Conservation (phyloP, 2,329 filamentous ascomycete species). For the Neoascochyta sp. region DNA sequence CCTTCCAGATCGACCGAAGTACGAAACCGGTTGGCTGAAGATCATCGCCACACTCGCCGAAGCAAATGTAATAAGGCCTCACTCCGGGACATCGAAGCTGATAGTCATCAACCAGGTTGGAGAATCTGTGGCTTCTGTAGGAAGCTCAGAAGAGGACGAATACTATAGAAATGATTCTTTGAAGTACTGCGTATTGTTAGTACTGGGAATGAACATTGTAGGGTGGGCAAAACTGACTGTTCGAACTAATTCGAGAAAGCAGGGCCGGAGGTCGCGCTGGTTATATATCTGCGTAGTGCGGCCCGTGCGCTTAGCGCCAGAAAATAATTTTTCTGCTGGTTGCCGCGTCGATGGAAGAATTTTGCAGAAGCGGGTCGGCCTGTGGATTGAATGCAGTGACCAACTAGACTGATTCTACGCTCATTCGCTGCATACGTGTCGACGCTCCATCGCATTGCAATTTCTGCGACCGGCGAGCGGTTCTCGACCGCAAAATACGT, state of each 20-base stretch:
- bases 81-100: conserved; percentile 87
- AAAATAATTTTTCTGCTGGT: too few species aligned
- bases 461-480: too few species aligned
- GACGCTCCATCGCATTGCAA: too few species aligned
- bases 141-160: conserved; percentile 88
- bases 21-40: conserved; percentile 72
- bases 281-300: too few species aligned
- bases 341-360: too few species aligned
- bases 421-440: too few species aligned
- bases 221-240: conserved; percentile 1
- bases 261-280: background rate
- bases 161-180: conserved; percentile 78
- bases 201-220: background rate
- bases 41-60: conserved; percentile 94
- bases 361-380: too few species aligned
- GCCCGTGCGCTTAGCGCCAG: too few species aligned
- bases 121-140: conserved; percentile 86
- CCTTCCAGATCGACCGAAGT: conserved; percentile 72
- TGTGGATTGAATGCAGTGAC: too few species aligned
- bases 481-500: too few species aligned
- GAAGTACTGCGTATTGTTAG: conserved; percentile 14
- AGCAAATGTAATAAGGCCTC: conserved; percentile 63
- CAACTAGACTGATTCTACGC: too few species aligned
- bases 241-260: conserved; percentile 6
- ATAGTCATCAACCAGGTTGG: conserved; percentile 85